Percentiles rank a stretch among this genome's conserved stretches.
These are phyloP conservation scores for Polysphondylium violaceum DNA, from an alignment of 78 protist species.

Conservation along the genomic window DNA sequence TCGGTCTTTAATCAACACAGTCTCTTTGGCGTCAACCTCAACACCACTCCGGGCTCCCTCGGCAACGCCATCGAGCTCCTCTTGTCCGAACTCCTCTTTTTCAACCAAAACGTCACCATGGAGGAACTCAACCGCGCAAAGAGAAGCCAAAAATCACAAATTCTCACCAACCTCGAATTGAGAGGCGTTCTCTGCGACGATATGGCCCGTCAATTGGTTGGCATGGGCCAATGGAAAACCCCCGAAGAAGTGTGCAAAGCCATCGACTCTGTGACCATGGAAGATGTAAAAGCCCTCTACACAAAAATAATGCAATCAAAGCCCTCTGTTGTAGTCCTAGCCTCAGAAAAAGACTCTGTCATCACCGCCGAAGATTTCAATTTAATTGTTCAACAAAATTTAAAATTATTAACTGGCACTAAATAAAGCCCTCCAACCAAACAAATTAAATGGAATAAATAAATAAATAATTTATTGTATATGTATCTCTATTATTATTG, in stretches of 20 bases:
- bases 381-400: constrained; percentile 8
- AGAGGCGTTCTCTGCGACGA: constrained; percentile 69
- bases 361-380: constrained; percentile 11
- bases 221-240: constrained; percentile 9
- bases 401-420: too few relatives aligned
- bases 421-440: too few relatives aligned
- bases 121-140: constrained; percentile 53
- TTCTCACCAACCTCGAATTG: constrained; percentile 60
- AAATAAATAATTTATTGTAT: too few relatives aligned
- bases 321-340: constrained; percentile 28
- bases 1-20: constrained; percentile 1
- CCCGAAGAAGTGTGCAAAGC: constrained; percentile 58
- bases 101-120: background rate
- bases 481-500: too few relatives aligned
- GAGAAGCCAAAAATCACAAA: constrained; percentile 34
- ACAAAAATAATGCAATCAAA: background rate
- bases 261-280: constrained; percentile 57
- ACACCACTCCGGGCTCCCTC: constrained; percentile 23
- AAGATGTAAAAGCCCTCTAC: constrained; percentile 22
- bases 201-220: constrained; percentile 42
- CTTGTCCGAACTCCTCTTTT: constrained; percentile 1
- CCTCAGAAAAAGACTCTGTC: constrained; percentile 2
- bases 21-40: constrained; percentile 33
- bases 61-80: constrained; percentile 1
- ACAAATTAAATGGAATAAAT: too few relatives aligned